Base-by-base conservation (phyloP, 2,329 filamentous ascomycete genomes). In the Pseudogymnoascus sp. region DNA sequence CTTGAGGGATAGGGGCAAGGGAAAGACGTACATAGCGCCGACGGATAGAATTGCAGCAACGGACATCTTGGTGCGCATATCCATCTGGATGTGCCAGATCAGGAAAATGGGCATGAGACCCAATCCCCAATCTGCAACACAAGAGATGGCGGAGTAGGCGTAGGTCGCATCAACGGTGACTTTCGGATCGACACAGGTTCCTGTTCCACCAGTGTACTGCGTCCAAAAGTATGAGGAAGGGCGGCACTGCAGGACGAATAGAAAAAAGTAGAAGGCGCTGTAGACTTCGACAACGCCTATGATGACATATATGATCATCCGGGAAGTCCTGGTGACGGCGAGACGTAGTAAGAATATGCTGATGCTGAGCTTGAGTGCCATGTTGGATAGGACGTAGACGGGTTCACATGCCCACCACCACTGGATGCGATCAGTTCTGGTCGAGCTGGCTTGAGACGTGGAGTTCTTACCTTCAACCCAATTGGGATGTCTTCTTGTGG, bases 1-100 rank as follows among this genome's bases (percentile, higher is more conserved):
- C 6, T 23, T 31, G 29, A 10, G n/a, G 29, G 33, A 14, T 21
- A 10, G 31, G 19, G 8, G n/a, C 12, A 26, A 52, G 37, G 62
- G 60, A 38, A 10, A 6, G 23, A 69, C 76, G 55, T 73, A 78
- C 76, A 77, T 69, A 60, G 73, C 72, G 31, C 74, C 75, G 11
- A 78, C 66, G 6, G 64, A 64, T 0, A 72, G 61, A 63, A 72
- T 69, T 8, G 67, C 16, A 12, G 64, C 67, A 16, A 77, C 68
- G 52, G 70, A 74, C 11, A 77, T 60, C 63, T 77, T 78, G 4
- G 74, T 74, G 55, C 72, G 68, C 0, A 55, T 67, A 59, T 74
- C 76, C 72, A 78, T 77, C 60, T 76, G 72, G 4, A 78, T 64
- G 23, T 74, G 72, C 74, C 74, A 77, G 7, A 78, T 73, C 2